Conservation (phyloP, 805 yeast species). For the Candida pseudoglaebosa region DNA sequence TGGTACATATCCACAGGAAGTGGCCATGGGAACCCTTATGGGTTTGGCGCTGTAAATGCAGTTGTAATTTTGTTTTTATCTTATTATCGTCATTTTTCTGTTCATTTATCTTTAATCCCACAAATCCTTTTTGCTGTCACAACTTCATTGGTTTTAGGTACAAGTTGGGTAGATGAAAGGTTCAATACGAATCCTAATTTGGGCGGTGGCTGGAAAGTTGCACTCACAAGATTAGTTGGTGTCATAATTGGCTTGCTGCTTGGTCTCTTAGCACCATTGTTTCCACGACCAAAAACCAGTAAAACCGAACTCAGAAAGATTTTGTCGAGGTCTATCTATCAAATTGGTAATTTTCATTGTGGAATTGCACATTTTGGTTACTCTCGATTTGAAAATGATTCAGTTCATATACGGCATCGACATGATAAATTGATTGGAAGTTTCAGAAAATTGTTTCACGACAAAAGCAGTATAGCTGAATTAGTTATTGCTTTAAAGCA, state of each 20-base stretch:
- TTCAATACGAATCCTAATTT: slow-evolving; percentile 16
- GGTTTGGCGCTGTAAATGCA: slow-evolving; percentile 26
- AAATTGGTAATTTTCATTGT: slow-evolving; percentile 27
- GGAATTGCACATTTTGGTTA: slow-evolving; percentile 24
- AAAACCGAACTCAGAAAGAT: slow-evolving; percentile 22
- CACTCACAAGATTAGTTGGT: slow-evolving; percentile 22
- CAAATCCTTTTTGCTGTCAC: slow-evolving; percentile 24
- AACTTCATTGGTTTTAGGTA: slow-evolving; percentile 27
- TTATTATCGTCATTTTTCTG: slow-evolving; percentile 29
- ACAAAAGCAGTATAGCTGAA: slow-evolving; percentile 17
- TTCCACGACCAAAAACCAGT: slow-evolving; percentile 28
- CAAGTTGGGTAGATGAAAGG: slow-evolving; percentile 27
- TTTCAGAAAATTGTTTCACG: slow-evolving; percentile 18
- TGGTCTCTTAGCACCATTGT: slow-evolving; percentile 26
- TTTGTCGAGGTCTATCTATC: slow-evolving; percentile 19
- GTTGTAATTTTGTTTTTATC: slow-evolving; percentile 18
- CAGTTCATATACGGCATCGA: slow-evolving; percentile 14
- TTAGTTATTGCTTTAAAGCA: slow-evolving; percentile 24
- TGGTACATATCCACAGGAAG: slow-evolving; percentile 34
- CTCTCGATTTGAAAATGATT: slow-evolving; percentile 17
- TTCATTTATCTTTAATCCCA: slow-evolving; percentile 24
- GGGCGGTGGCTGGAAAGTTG: slow-evolving; percentile 27
- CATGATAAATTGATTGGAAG: slow-evolving; percentile 20
- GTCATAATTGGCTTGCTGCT: slow-evolving; percentile 27
- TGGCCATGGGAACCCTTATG: slow-evolving; percentile 30